Evolutionary conservation across 179 eudicot genomes (phyloP).

Genomic region (Pouteria campechiana): DNA sequence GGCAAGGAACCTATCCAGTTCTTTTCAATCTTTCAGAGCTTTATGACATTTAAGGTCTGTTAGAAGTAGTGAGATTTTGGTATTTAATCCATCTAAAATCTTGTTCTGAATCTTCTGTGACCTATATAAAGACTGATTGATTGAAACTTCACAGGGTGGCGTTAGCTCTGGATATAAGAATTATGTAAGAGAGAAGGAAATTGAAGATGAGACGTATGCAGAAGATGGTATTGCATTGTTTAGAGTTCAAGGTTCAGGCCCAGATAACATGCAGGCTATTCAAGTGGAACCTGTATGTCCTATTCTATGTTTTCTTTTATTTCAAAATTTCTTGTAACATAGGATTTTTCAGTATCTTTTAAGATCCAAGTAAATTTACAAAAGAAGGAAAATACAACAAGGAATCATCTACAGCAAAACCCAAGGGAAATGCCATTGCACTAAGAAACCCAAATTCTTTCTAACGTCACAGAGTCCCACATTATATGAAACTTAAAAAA

Average conservation of each 20-base stretch:
- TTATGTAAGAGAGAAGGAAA: slow-evolving; percentile 51
- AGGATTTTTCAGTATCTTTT: too few relatives aligned
- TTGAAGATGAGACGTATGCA: slow-evolving; percentile 71
- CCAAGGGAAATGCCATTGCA: too few relatives aligned
- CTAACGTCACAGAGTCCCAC: too few relatives aligned
- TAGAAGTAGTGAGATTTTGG: neutral
- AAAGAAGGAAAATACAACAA: too few relatives aligned
- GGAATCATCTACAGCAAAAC: too few relatives aligned
- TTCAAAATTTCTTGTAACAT: neutral
- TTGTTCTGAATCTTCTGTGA: neutral
- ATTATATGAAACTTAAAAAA: too few relatives aligned
- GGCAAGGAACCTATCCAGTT: slow-evolving; percentile 86
- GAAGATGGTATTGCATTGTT: slow-evolving; percentile 80
- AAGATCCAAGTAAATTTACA: too few relatives aligned
- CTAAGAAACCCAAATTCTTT: too few relatives aligned
- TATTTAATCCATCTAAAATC: neutral
- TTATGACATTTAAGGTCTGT: slow-evolving; percentile 76
- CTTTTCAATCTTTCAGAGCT: slow-evolving; percentile 88
- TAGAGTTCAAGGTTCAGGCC: slow-evolving; percentile 95
- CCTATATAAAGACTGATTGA: slow-evolving; percentile 2
- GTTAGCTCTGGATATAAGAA: slow-evolving; percentile 81
- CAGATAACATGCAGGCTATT: slow-evolving; percentile 99
- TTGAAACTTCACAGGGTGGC: slow-evolving; percentile 64
- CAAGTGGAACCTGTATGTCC: slow-evolving; percentile 84
- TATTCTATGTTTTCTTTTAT: slow-evolving; percentile 1